Evolutionary conservation across 1,284 basidiomycete genomes (phyloP), one percentile per base, ranked within the genome.

Genomic region (Cystobasidium pallidum): DNA sequence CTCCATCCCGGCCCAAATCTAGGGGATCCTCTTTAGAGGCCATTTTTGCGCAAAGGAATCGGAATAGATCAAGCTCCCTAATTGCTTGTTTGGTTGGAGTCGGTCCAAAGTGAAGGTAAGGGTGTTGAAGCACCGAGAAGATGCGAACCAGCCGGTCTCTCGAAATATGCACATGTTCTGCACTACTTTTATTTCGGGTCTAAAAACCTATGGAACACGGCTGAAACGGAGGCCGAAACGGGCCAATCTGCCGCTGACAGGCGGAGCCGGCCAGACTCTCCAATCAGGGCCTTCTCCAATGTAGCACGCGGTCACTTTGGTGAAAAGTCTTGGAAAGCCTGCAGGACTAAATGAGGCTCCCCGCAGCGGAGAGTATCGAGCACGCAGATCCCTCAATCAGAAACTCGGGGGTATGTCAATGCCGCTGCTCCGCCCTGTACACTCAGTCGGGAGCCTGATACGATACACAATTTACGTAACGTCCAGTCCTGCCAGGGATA

Each of bases 251-350:
- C 24, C 24, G 24, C 19, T n/a, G 24, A 54, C 24, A 54, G 7
- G 26, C 11, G 30, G 51, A 26, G 26, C 51, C 51, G 30, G 51
- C 11, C 26, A 54, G 30, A 26, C 24, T 26, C 13, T 10, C 51
- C 51, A 54, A 54, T 54, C 51, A 54, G 51, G 51, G 51, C n/a
- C 51, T 28, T 30, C 30, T 26, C 30, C 10, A 17, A 54, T 54
- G 51, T 28, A 54, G 51, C 51, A 54, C 24, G 51, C n/a, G 51
- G 51, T 54, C 19, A 8, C 8, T 45, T 8, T 4, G n/a, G 43
- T 45, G 11, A n/a, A 45, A 45, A 15, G 43, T 15, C 43, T 45
- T n/a, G 43, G 43, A 45, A n/a, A 45, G 19, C 43, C 43, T 45
- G 43, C 43, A 45, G 11, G 19, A 11, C 6, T 3, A 45, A 45